Conservation (phyloP, 2,329 filamentous ascomycete genomes). For the Penicillium corylophilum region DNA sequence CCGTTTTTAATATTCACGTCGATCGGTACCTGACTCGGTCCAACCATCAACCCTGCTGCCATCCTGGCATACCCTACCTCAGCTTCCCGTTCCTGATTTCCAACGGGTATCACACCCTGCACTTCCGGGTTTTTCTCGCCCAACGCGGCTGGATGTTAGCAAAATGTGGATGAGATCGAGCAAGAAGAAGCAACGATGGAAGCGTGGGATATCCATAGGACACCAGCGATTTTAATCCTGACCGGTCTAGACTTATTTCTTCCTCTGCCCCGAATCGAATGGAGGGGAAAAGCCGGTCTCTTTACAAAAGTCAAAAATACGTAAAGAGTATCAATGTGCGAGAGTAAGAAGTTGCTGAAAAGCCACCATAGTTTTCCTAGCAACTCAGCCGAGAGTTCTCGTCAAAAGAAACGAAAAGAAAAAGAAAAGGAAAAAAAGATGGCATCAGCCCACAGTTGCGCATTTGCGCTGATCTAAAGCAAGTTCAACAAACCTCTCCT, state of each 20-base stretch:
- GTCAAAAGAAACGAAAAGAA: neutral
- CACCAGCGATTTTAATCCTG: constrained; percentile 18
- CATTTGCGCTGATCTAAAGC: constrained; percentile 10
- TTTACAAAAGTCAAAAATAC: neutral
- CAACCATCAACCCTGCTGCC: constrained; percentile 12
- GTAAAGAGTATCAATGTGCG: neutral
- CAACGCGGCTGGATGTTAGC: neutral
- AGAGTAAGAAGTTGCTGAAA: too few relatives aligned
- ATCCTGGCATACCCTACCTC: constrained; percentile 6
- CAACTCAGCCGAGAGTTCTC: constrained; percentile 6
- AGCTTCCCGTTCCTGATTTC: constrained; percentile 15
- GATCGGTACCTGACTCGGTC: constrained; percentile 24
- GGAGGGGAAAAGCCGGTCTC: neutral
- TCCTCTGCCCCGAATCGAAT: constrained; percentile 16
- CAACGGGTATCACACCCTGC: constrained; percentile 2
- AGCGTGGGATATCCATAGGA: constrained; percentile 7
- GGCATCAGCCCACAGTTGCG: constrained; percentile 14
- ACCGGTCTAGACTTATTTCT: constrained; percentile 25
- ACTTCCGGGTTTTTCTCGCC: neutral
- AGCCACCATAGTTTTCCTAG: neutral
- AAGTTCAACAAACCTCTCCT: constrained; percentile 1
- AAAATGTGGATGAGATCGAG: neutral
- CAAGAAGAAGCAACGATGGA: constrained; percentile 18
- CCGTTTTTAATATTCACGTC: constrained; percentile 7
- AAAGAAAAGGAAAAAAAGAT: neutral